Evolutionary conservation across 2,329 filamentous ascomycete species (phyloP).

Genomic region (Phialemonium atrogriseum): DNA sequence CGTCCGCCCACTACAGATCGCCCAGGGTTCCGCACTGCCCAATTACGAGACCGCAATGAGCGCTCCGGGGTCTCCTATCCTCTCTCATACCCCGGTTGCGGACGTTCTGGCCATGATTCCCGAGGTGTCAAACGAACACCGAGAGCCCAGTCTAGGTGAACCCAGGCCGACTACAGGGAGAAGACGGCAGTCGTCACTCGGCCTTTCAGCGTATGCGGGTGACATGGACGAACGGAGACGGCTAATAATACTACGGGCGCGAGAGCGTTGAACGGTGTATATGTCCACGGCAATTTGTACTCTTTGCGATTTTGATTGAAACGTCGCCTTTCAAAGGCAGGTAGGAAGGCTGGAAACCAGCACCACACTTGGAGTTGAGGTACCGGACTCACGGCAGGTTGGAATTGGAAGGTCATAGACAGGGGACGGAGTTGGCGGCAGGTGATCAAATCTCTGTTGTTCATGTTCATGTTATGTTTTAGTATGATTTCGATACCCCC

Average conservation of each 20-base stretch:
- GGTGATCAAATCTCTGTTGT: too few species aligned
- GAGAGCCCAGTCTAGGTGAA: slow-evolving; percentile 4
- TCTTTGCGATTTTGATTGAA: too few species aligned
- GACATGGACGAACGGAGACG: slow-evolving; percentile 23
- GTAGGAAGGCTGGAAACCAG: too few species aligned
- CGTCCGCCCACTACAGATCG: slow-evolving; percentile 42
- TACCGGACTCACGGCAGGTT: too few species aligned
- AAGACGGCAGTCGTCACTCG: slow-evolving; percentile 15
- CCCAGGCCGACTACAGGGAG: slow-evolving; percentile 11
- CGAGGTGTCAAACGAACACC: slow-evolving; percentile 16
- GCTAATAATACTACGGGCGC: slow-evolving; percentile 26
- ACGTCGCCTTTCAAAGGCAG: too few species aligned
- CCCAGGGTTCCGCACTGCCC: slow-evolving; percentile 46
- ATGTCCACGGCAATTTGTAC: too few species aligned
- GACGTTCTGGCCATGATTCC: slow-evolving; percentile 20
- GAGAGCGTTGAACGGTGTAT: too few species aligned
- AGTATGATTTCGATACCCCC: slow-evolving; percentile 1
- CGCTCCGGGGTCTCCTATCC: slow-evolving; percentile 39
- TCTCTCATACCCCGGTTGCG: slow-evolving; percentile 23
- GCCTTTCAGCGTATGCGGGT: slow-evolving; percentile 14
- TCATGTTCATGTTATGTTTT: neutral
- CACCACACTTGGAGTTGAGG: too few species aligned
- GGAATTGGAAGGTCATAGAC: neutral
- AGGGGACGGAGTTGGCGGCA: neutral
- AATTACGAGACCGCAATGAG: slow-evolving; percentile 58